Evolutionary conservation across 805 yeast species (phyloP).

Genomic region (Komagataella mondaviorum): DNA sequence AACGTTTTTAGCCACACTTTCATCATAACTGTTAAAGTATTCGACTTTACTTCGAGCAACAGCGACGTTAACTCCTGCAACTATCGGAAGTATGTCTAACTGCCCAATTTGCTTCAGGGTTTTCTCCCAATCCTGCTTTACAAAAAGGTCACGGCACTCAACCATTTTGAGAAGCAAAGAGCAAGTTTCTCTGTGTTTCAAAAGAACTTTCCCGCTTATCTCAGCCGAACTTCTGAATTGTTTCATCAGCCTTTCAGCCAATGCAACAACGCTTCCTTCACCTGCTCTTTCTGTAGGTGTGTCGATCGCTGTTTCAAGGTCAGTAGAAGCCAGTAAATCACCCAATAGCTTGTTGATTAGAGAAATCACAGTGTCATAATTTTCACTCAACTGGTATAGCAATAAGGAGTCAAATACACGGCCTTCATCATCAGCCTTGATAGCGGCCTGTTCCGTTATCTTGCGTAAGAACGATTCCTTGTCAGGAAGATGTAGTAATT

Average conservation of each 20-base stretch:
- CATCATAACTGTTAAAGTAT: constrained; percentile 51
- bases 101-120: constrained; percentile 42
- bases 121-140: constrained; percentile 42
- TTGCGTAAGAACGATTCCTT: constrained; percentile 48
- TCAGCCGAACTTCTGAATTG: constrained; percentile 41
- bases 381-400: constrained; percentile 80
- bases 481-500: constrained; percentile 43
- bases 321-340: constrained; percentile 61
- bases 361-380: constrained; percentile 65
- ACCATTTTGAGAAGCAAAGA: constrained; percentile 51
- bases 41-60: constrained; percentile 57
- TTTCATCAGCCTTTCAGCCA: constrained; percentile 30
- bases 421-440: constrained; percentile 84
- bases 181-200: constrained; percentile 51
- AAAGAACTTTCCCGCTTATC: constrained; percentile 41
- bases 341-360: constrained; percentile 68
- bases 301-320: constrained; percentile 37
- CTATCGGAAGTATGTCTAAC: constrained; percentile 55
- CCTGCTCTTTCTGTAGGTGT: constrained; percentile 23
- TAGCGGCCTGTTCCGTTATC: constrained; percentile 78
- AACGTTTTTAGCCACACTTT: constrained; percentile 60
- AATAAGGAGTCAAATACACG: constrained; percentile 73
- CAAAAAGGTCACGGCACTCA: constrained; percentile 47
- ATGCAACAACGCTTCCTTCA: constrained; percentile 27
- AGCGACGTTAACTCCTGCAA: constrained; percentile 31